Conservation (phyloP, 1,284 basidiomycete species). For the Omphalotus olearius region DNA sequence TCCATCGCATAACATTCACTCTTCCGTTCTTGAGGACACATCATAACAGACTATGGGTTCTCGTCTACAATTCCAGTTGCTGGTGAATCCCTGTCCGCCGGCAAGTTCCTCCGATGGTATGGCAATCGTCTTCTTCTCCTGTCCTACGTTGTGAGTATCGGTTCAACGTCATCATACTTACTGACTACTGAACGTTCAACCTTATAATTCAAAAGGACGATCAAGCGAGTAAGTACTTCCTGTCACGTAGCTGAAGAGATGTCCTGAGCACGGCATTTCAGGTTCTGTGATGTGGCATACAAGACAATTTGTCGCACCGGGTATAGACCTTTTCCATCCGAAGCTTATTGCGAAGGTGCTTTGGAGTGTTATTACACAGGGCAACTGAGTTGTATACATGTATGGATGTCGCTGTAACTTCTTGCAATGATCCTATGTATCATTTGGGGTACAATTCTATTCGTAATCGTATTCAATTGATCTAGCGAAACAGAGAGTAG, state of each 20-base stretch:
- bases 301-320: conserved; percentile 12
- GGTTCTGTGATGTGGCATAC: too few species aligned
- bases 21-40: not conserved
- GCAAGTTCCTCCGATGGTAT: conserved; percentile 16
- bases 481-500: too few species aligned
- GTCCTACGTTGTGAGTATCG: too few species aligned
- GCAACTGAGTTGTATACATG: too few species aligned
- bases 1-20: not conserved
- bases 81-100: conserved; percentile 14
- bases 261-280: too few species aligned
- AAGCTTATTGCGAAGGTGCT: conserved; percentile 19
- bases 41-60: conserved; percentile 14
- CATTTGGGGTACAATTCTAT: too few species aligned
- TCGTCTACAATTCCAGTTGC: conserved; percentile 14
- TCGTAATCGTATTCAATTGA: too few species aligned
- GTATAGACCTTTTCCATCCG: conserved; percentile 16
- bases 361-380: conserved; percentile 19
- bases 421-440: too few species aligned
- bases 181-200: too few species aligned
- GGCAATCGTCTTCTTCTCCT: not conserved
- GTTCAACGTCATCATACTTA: too few species aligned
- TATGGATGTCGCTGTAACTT: too few species aligned
- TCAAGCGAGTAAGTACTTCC: not conserved
- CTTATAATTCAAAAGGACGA: conserved; percentile 10
- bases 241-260: too few species aligned